phyloP scores from a whole-genome alignment of 2,329 filamentous ascomycete genomes.

The Arachnomyces sp. region DNA sequence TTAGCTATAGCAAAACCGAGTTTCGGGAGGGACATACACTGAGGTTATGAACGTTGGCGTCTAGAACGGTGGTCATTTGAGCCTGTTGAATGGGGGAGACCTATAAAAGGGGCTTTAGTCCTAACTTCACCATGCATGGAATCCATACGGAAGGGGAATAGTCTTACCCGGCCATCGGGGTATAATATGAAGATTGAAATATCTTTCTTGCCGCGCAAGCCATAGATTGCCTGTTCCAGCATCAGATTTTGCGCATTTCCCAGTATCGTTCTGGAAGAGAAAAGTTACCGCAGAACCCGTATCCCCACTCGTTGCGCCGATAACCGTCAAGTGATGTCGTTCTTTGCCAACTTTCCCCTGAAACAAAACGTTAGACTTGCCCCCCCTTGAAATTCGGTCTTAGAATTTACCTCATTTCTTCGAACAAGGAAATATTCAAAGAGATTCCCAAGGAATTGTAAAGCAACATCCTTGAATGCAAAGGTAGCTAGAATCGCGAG shows the following conservation, averaged over 20 bases:
- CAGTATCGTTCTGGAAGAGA: too few species aligned
- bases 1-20: neutral
- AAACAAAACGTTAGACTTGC: neutral
- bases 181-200: constrained; percentile 92
- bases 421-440: constrained; percentile 48
- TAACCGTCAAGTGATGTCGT: constrained; percentile 73
- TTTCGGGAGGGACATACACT: constrained; percentile 38
- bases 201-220: constrained; percentile 90
- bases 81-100: constrained; percentile 89
- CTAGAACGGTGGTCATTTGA: constrained; percentile 92
- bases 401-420: constrained; percentile 26
- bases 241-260: too few species aligned
- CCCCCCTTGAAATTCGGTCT: constrained; percentile 7
- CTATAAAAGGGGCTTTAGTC: neutral
- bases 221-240: constrained; percentile 69
- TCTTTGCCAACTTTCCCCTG: constrained; percentile 42
- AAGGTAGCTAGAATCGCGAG: constrained; percentile 65
- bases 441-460: constrained; percentile 93
- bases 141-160: neutral
- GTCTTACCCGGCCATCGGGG: constrained; percentile 63
- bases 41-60: constrained; percentile 87
- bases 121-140: neutral
- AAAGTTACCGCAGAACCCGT: constrained; percentile 90
- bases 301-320: constrained; percentile 77
- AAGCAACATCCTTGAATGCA: constrained; percentile 89